Base-by-base conservation (phyloP, 192 early-diverging fungal species). In the Mortierella hygrophila region DNA sequence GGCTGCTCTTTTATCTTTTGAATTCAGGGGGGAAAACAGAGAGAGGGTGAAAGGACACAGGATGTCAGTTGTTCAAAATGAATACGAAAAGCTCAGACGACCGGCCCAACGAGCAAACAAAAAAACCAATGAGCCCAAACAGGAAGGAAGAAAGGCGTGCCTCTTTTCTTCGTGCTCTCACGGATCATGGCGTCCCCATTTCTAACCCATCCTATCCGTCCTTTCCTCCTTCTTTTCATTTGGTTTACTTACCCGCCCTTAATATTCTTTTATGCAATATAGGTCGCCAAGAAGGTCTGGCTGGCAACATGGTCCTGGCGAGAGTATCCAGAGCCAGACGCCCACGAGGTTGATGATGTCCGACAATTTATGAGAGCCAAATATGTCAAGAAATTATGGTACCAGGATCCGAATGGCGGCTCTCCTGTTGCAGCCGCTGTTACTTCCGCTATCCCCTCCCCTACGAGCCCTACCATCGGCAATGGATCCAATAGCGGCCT, bases 321-420 rank as follows among this genome's bases (percentile, higher is more conserved):
- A 68, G 85, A 86, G 32, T 89, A 85, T 65, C 88, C 88, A 69
- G 84, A 89, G 47, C 88, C 88, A 23, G 84, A 82, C 29, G 75
- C 84, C 8, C 78, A 87, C 46, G 88, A 89, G 29, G 75, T 88
- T 0, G 84, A 87, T 38, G 70, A 80, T 16, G 46, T 89, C 41
- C 70, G 80, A 26, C 76, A 81, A 29, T 89, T 89, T 44, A 89
- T 89, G 85, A 74, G 84, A 77, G 80, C 83, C 40, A 89, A 89
- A 80, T 89, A 89, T 47, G 83, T 83, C 57, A 81, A 89, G 63
- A 89, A 83, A 70, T 65, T 55, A 44, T 89, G 84, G 81, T 87
- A 80, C 74, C 78, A 57, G 38, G 83, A 85, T 44, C 74, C 83
- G 2, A 85, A 40, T 52, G 78, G 47, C 4, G 72, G 63, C 46